These are phyloP conservation scores for Botrytis sinoallii DNA, from an alignment of 2,329 filamentous ascomycete species.

Conservation along the genomic window DNA sequence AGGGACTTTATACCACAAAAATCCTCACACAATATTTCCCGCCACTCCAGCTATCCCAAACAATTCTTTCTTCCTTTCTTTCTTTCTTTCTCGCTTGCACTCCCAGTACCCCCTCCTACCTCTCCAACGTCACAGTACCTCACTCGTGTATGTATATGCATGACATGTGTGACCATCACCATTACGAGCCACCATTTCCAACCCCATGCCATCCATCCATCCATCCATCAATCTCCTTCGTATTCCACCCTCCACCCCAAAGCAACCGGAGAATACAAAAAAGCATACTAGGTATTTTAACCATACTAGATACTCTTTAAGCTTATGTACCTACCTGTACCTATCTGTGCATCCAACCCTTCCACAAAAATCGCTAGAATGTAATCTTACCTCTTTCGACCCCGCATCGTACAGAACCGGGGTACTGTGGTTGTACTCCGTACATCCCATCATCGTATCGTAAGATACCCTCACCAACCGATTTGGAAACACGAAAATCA, in stretches of 20 bases:
- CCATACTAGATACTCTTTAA: neutral
- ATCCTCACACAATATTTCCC: neutral
- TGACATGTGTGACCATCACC: neutral
- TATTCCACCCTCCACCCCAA: neutral
- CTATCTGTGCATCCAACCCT: neutral
- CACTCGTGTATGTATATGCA: neutral
- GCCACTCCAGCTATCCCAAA: neutral
- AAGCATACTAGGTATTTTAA: neutral
- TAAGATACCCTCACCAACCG: neutral
- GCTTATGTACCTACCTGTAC: neutral
- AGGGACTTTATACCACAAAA: constrained; percentile 1
- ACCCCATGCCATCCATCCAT: neutral
- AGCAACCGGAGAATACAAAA: neutral
- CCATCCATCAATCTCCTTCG: neutral
- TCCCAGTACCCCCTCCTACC: neutral
- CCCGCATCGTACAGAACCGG: neutral
- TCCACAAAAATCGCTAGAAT: neutral
- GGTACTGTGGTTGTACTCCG: neutral
- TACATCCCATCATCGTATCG: neutral
- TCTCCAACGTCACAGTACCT: neutral
- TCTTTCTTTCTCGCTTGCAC: neutral
- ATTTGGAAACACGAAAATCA: too few species aligned
- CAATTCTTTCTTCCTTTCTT: too few species aligned
- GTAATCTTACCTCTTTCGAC: neutral
- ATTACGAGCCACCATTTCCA: neutral